A percentile compares a stretch with the other conserved stretches of the same genome.
Evolutionary conservation across 306 rosid species (phyloP).

Genomic region (Cucumis cinereus): DNA sequence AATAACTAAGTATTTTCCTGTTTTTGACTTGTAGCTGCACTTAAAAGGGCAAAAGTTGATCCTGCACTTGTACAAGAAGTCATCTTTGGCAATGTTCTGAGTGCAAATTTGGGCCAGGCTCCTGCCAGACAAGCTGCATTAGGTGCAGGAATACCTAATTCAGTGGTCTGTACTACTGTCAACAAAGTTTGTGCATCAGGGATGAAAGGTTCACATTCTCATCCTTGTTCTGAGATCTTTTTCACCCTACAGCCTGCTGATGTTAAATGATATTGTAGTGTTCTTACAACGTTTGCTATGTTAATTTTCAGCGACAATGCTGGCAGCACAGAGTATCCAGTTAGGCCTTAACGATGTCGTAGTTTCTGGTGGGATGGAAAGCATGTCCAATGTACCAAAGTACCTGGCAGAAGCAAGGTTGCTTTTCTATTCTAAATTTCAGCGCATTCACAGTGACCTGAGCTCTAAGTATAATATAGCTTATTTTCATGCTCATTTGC

Average conservation of each 20-base stretch:
- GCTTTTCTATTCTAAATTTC: conserved; percentile 8
- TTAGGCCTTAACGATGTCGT: conserved; percentile 86
- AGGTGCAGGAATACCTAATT: conserved; percentile 83
- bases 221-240: background rate
- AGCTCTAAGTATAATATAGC: conserved; percentile 9
- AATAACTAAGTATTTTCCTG: background rate
- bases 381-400: conserved; percentile 93
- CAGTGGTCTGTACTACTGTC: conserved; percentile 76
- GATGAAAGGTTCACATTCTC: conserved; percentile 56
- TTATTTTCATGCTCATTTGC: conserved; percentile 26
- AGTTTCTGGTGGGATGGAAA: conserved; percentile 98
- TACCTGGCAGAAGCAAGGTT: conserved; percentile 96
- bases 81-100: conserved; percentile 83
- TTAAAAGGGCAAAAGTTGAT: conserved; percentile 81
- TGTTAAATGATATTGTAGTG: background rate
- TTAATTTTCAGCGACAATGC: conserved; percentile 65
- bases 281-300: background rate
- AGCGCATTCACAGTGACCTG: background rate
- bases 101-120: conserved; percentile 98
- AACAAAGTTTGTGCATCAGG: conserved; percentile 99
- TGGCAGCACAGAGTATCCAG: conserved; percentile 98
- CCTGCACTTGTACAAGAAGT: conserved; percentile 89
- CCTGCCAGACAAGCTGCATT: conserved; percentile 98
- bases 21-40: conserved; percentile 51
- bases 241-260: background rate